Base-by-base conservation (phyloP, 2,329 filamentous ascomycete species). In the Fonsecaea erecta region DNA sequence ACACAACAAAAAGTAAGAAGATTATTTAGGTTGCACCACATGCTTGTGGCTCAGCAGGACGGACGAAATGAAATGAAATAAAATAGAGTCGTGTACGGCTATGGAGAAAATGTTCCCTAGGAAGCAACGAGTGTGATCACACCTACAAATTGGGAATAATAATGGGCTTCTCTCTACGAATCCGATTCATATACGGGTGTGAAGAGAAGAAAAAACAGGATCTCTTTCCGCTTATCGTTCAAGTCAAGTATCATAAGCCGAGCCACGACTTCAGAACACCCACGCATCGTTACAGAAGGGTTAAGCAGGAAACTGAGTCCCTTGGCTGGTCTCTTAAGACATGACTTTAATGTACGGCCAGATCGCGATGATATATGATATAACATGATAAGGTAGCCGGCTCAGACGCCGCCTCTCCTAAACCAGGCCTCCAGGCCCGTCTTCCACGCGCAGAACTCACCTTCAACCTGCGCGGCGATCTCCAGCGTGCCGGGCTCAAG, bases 401-500 rank as follows among this genome's bases (percentile, higher is more conserved):
- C 37, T 61, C 51, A 60, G 12, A 60, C 62, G 21, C 55, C 62
- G 21, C 62, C 62, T 32, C 62, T 48, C 32, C 62, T 43, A 21
- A 64, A 64, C 62, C 55, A 64, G 14, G 62, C 62, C 51, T 60
- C 62, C 56, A 64, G 26, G 11, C 62, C 62, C 6, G 57, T 60
- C 48, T 52, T 64, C 62, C 62, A 60, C 16, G 62, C 62, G 34
- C 62, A 60, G 26, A 64, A 60, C 46, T 64, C 46, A n/a, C 62
- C 55, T 9, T 64, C 55, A 3, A 64, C 46, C 43, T 64, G 48
- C 28, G 62, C 62, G 8, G 26, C 52, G 37, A 64, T 52, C 40
- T 60, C 56, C 56, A 64, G 9, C 35, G 51, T 54, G 8, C 37
- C 26, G 11, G 62, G 62, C 57, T 64, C 62, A 11, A 64, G 40